Conservation (phyloP, 2,329 filamentous ascomycete species). For the Colletotrichum endophyticum region DNA sequence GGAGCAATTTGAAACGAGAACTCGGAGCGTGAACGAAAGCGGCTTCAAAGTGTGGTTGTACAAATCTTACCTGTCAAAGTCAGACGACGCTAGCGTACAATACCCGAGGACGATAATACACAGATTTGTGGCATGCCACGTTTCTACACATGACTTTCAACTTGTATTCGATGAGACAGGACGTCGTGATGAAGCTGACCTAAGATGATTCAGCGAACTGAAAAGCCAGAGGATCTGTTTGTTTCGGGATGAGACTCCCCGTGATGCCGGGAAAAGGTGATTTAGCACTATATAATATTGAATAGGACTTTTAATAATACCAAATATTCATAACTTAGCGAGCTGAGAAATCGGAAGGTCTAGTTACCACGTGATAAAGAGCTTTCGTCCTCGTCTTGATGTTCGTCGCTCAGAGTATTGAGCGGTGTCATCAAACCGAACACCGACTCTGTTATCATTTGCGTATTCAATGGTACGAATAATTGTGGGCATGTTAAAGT, state of each 20-base stretch:
- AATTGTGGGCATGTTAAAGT: no score
- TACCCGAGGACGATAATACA: background rate
- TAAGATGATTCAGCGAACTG: background rate
- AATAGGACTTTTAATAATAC: rapidly evolving
- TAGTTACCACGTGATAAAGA: rapidly evolving
- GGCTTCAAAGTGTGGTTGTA: background rate
- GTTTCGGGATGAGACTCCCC: background rate
- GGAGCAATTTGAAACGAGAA: background rate
- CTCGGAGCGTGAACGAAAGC: background rate
- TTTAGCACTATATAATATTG: background rate
- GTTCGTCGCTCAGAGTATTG: background rate
- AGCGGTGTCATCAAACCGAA: background rate
- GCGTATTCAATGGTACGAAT: background rate
- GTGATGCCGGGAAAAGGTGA: background rate
- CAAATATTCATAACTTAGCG: rapidly evolving
- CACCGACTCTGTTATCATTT: background rate
- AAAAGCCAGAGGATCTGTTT: background rate
- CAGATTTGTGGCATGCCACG: background rate
- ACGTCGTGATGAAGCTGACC: background rate
- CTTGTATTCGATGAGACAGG: background rate
- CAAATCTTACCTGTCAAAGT: background rate
- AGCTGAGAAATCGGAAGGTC: background rate
- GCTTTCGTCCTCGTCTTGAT: background rate
- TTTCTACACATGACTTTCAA: background rate
- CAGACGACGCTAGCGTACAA: background rate